Evolutionary conservation across 139 green algal genomes (phyloP).

Genomic region (Chlamydomonas sp.): DNA sequence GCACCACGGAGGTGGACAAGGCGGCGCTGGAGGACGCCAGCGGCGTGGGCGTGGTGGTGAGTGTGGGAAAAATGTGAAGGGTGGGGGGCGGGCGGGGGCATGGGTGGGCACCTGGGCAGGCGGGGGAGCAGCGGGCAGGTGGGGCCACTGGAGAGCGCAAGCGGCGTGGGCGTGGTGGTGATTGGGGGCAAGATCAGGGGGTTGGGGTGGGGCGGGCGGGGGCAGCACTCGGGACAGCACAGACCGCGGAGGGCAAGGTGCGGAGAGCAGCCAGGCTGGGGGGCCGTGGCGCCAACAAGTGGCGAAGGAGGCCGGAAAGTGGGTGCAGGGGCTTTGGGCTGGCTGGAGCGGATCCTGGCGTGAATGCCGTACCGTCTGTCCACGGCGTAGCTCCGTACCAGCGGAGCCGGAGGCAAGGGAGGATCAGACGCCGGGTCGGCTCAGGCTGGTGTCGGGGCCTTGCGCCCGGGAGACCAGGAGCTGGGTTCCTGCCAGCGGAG

Average conservation of each 20-base stretch:
- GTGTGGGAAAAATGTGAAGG: neutral
- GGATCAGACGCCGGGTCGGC: too few relatives aligned
- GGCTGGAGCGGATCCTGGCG: too few relatives aligned
- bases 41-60: slow-evolving; percentile 87
- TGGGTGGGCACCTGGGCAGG: neutral
- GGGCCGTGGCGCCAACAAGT: neutral
- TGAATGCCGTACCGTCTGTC: too few relatives aligned
- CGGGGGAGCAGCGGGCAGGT: neutral
- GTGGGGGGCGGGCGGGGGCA: neutral
- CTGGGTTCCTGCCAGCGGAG: too few relatives aligned
- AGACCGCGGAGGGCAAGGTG: too few relatives aligned
- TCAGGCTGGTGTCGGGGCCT: too few relatives aligned
- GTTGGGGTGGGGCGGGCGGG: neutral
- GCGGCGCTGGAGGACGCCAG: slow-evolving; percentile 70
- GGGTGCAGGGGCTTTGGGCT: too few relatives aligned
- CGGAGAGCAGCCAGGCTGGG: too few relatives aligned
- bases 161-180: slow-evolving; percentile 87
- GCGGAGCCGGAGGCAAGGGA: too few relatives aligned
- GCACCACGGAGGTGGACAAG: slow-evolving; percentile 57
- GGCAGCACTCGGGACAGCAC: neutral
- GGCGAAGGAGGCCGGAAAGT: neutral
- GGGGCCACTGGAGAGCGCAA: slow-evolving; percentile 68
- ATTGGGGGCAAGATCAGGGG: neutral
- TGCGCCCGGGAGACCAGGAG: too few relatives aligned
- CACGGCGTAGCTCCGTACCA: too few relatives aligned